Conservation (phyloP, 306 rosid species). For the Fragaria vesca region DNA sequence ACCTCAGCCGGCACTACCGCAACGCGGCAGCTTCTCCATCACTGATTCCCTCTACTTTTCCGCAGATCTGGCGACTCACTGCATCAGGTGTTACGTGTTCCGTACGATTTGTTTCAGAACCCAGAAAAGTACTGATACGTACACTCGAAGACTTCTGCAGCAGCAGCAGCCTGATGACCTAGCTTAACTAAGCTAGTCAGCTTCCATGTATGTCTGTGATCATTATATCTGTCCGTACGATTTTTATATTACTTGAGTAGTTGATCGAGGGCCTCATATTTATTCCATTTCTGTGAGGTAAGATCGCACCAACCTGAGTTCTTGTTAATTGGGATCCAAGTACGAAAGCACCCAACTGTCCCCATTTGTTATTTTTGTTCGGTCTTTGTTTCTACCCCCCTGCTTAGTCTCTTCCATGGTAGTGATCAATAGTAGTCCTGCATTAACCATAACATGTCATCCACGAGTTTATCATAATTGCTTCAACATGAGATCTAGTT, state of each 20-base stretch:
- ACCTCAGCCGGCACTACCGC: neutral
- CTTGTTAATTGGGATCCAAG: conserved; percentile 15
- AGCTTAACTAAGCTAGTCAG: neutral
- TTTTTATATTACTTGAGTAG: neutral
- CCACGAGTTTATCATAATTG: conserved; percentile 8
- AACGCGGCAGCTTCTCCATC: neutral
- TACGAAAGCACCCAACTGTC: conserved; percentile 8
- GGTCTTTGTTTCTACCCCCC: neutral
- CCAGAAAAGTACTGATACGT: neutral
- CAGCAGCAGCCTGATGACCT: neutral
- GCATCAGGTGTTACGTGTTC: conserved; percentile 13
- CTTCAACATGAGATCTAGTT: neutral
- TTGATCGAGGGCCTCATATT: neutral
- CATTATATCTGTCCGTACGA: neutral
- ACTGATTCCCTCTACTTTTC: neutral
- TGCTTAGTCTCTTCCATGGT: neutral
- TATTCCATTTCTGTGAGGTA: neutral
- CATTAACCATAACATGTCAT: neutral
- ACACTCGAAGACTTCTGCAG: neutral
- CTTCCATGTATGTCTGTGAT: neutral
- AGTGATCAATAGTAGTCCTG: conserved; percentile 2
- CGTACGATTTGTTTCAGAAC: conserved; percentile 8
- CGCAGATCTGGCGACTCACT: conserved; percentile 8
- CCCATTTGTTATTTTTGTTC: neutral
- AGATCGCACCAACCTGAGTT: neutral